Percentiles rank a stretch among this genome's conserved stretches.
phyloP scores from a whole-genome alignment of 371 early-diverging fungal species.

The Nosema granulosis region DNA sequence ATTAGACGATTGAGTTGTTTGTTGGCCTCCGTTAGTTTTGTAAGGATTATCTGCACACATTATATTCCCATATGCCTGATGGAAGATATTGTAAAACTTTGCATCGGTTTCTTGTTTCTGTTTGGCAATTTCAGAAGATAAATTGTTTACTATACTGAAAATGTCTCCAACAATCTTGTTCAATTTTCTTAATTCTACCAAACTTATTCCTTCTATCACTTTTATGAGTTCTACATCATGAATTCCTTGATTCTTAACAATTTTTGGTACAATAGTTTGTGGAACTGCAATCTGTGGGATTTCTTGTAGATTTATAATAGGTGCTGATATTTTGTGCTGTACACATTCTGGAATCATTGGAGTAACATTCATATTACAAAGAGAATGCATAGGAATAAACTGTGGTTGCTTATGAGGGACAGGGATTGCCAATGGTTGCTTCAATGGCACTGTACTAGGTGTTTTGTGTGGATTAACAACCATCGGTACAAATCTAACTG shows the following conservation, averaged over 20 bases:
- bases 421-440: no score
- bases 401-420: no score
- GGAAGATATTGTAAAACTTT: not conserved
- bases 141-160: not conserved
- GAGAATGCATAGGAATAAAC: not conserved
- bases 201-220: not conserved
- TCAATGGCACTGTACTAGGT: no score
- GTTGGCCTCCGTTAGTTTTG: no score
- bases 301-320: not conserved
- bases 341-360: not conserved
- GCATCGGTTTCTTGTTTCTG: not conserved
- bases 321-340: not conserved
- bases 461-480: no score
- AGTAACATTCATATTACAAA: slow-evolving; percentile 16
- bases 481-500: not conserved
- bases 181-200: not conserved
- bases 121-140: not conserved
- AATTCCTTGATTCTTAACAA: slow-evolving; percentile 9
- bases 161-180: not conserved
- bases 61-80: not conserved
- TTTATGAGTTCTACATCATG: not conserved
- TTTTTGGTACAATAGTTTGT: not conserved
- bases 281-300: not conserved
- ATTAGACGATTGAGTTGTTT: not conserved
- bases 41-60: not conserved